phyloP scores from a whole-genome alignment of 352 stramenopile species.

The Phytophthora sp. region DNA sequence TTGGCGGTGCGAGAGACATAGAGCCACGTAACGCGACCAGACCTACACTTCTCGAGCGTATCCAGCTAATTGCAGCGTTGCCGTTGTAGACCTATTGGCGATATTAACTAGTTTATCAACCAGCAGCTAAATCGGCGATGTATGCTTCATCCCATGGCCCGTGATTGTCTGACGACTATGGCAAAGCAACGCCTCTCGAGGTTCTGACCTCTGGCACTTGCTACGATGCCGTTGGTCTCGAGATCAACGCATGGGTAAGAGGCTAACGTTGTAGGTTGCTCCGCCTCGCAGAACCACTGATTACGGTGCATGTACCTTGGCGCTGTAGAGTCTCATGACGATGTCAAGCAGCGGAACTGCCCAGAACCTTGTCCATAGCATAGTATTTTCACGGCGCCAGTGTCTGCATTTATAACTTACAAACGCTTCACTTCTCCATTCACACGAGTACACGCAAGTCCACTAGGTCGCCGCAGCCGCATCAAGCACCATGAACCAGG shows the following conservation, averaged over 20 bases:
- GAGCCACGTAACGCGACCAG: background rate
- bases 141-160: background rate
- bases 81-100: no score
- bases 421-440: constrained; percentile 7
- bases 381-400: background rate
- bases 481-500: background rate
- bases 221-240: background rate
- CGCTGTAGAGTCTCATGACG: background rate
- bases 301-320: no score
- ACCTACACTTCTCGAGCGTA: no score
- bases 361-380: background rate
- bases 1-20: background rate
- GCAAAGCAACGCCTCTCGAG: background rate
- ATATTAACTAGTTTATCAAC: background rate
- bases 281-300: no score
- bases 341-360: background rate
- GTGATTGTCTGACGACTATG: background rate
- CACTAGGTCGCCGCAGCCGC: background rate
- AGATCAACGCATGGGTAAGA: background rate
- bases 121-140: background rate
- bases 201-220: background rate
- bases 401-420: background rate
- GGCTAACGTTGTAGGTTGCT: no score
- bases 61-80: background rate
- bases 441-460: background rate